phyloP scores from a whole-genome alignment of 2,329 filamentous ascomycete genomes.

The Diplodia mutila region DNA sequence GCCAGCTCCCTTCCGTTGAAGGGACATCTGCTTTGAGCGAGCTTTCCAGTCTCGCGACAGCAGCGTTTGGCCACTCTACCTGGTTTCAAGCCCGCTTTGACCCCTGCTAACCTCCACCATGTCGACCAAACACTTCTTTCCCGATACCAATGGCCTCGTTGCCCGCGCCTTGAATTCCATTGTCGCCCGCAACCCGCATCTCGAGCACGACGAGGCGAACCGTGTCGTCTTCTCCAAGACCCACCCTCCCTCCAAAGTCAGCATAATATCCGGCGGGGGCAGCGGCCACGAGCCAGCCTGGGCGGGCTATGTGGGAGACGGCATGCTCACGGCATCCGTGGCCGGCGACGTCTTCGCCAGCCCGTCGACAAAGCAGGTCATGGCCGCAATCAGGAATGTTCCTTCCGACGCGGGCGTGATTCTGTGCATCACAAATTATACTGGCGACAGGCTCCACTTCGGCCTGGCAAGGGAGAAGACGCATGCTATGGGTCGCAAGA shows the following conservation, averaged over 20 bases:
- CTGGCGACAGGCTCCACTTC: slow-evolving; percentile 55
- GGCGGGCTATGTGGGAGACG: slow-evolving; percentile 54
- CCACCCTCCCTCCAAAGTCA: slow-evolving; percentile 49
- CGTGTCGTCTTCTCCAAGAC: slow-evolving; percentile 54
- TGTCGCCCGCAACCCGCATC: slow-evolving; percentile 48
- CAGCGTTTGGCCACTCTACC: too few relatives aligned
- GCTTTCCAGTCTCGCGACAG: not conserved
- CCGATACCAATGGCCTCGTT: slow-evolving; percentile 55
- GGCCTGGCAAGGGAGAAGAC: slow-evolving; percentile 54
- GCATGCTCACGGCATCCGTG: slow-evolving; percentile 53
- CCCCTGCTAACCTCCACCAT: slow-evolving; percentile 42
- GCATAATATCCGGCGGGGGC: slow-evolving; percentile 53
- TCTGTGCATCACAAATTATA: slow-evolving; percentile 56
- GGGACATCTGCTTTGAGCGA: not conserved
- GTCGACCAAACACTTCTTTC: slow-evolving; percentile 61
- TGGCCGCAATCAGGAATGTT: slow-evolving; percentile 52
- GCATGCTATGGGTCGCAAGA: slow-evolving; percentile 48
- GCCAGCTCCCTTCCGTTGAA: not conserved
- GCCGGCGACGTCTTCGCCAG: slow-evolving; percentile 55
- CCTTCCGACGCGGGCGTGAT: slow-evolving; percentile 52
- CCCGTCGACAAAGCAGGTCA: slow-evolving; percentile 54
- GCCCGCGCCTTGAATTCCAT: slow-evolving; percentile 54
- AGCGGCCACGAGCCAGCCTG: slow-evolving; percentile 55
- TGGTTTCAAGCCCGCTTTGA: not conserved
- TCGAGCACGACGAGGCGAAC: slow-evolving; percentile 50